These are phyloP conservation scores for Lithocarpus polystachyus DNA, from an alignment of 306 rosid species.

Conservation along the genomic window DNA sequence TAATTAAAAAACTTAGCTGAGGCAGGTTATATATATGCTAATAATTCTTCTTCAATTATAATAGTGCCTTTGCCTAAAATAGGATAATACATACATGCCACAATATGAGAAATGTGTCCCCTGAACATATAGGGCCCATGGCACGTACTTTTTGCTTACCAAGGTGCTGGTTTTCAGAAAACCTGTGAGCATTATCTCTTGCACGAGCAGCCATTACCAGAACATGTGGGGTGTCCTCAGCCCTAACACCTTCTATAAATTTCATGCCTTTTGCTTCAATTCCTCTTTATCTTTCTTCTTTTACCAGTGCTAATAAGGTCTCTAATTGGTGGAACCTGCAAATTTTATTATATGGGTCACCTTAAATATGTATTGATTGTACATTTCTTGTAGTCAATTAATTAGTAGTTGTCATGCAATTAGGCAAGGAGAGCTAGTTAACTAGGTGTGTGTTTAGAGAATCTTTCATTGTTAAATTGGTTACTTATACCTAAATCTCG, in stretches of 20 bases:
- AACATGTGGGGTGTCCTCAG: conserved; percentile 29
- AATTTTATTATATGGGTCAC: background rate
- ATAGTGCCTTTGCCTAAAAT: conserved; percentile 11
- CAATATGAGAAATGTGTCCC: background rate
- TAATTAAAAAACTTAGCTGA: background rate
- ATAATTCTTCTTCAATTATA: background rate
- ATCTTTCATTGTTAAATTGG: background rate
- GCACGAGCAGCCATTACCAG: background rate
- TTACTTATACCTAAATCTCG: conserved; percentile 17
- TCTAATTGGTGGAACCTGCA: background rate
- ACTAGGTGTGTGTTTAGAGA: background rate
- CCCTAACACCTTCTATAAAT: background rate
- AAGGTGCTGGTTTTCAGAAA: background rate
- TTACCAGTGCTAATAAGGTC: background rate
- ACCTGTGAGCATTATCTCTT: background rate
- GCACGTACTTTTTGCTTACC: background rate
- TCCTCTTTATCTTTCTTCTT: background rate
- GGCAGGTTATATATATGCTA: background rate
- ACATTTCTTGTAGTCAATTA: background rate
- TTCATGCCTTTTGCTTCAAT: background rate
- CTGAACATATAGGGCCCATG: background rate
- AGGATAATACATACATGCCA: background rate
- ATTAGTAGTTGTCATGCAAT: background rate
- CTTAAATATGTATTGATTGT: background rate
- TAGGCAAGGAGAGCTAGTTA: background rate